These are phyloP conservation scores for Globisporangium rhizosaccharum DNA, from an alignment of 352 stramenopile genomes.

Conservation along the genomic window DNA sequence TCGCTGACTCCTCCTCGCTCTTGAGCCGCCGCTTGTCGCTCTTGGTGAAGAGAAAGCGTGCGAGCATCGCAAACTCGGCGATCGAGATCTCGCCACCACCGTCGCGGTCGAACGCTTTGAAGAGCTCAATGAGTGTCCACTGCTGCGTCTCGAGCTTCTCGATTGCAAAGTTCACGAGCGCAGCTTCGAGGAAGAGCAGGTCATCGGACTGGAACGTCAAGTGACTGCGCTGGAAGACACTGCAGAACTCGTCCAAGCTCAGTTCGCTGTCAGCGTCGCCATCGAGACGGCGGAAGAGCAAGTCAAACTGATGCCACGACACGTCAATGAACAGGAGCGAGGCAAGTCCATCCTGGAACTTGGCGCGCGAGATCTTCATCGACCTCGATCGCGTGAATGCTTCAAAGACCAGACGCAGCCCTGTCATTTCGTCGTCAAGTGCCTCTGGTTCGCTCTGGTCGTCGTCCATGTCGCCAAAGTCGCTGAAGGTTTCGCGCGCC, in stretches of 20 bases:
- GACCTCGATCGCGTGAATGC: constrained; percentile 19
- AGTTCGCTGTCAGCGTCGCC: constrained; percentile 29
- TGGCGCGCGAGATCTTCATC: constrained; percentile 28
- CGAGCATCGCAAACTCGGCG: constrained; percentile 43
- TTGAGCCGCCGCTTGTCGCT: constrained; percentile 16
- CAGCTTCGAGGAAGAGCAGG: constrained; percentile 30
- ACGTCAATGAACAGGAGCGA: constrained; percentile 31
- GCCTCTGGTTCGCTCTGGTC: constrained; percentile 10
- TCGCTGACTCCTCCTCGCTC: constrained; percentile 10
- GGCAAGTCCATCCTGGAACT: constrained; percentile 33
- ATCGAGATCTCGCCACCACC: constrained; percentile 40
- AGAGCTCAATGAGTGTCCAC: constrained; percentile 41
- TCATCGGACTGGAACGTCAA: constrained; percentile 27
- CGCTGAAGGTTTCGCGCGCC: constrained; percentile 28
- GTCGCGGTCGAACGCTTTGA: constrained; percentile 43
- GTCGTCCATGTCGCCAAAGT: constrained; percentile 39
- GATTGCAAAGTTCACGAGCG: constrained; percentile 36
- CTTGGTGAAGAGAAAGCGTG: constrained; percentile 33
- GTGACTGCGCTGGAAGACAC: constrained; percentile 24
- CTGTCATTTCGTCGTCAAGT: constrained; percentile 17
- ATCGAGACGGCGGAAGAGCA: constrained; percentile 44
- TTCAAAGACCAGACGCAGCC: constrained; percentile 28
- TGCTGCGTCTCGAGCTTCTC: constrained; percentile 39
- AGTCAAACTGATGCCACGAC: constrained; percentile 48
- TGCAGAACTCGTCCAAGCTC: constrained; percentile 30